phyloP scores from a whole-genome alignment of 495 filamentous ascomycete genomes.

The Podospora pseudopauciseta region DNA sequence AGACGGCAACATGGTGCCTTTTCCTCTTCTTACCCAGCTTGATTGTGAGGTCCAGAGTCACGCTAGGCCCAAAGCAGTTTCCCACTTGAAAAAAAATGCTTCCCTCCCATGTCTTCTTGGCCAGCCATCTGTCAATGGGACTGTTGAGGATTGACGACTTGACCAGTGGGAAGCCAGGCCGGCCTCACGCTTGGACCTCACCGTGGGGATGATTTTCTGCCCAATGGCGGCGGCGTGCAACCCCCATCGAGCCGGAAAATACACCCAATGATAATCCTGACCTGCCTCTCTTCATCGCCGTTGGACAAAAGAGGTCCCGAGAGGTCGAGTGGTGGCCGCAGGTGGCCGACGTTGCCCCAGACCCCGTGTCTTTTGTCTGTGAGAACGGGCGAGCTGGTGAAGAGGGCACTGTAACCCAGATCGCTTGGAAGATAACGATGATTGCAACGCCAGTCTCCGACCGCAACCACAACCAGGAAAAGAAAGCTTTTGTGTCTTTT shows the following conservation, averaged over 20 bases:
- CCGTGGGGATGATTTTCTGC: constrained; percentile 37
- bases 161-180: constrained; percentile 33
- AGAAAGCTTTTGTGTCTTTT: neutral
- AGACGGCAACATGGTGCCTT: neutral
- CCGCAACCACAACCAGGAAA: neutral
- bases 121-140: constrained; percentile 17
- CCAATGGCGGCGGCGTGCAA: constrained; percentile 40
- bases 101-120: constrained; percentile 8
- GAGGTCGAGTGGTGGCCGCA: neutral
- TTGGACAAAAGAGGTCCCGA: constrained; percentile 31
- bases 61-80: constrained; percentile 22
- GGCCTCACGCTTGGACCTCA: constrained; percentile 29
- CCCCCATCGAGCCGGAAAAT: constrained; percentile 37
- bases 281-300: constrained; percentile 23
- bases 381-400: neutral
- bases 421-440: constrained; percentile 14
- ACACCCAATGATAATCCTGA: constrained; percentile 37
- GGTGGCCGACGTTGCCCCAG: neutral
- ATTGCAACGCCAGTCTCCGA: constrained; percentile 1
- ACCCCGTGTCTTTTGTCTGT: neutral
- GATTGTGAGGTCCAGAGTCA: constrained; percentile 15
- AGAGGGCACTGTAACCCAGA: constrained; percentile 15
- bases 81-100: constrained; percentile 18
- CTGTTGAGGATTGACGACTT: constrained; percentile 15
- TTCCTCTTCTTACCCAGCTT: constrained; percentile 1